A percentile compares a stretch with the other conserved stretches of the same genome.
phyloP scores from a whole-genome alignment of 345 rosid genomes.

The Cardamine chenopodiifolia region DNA sequence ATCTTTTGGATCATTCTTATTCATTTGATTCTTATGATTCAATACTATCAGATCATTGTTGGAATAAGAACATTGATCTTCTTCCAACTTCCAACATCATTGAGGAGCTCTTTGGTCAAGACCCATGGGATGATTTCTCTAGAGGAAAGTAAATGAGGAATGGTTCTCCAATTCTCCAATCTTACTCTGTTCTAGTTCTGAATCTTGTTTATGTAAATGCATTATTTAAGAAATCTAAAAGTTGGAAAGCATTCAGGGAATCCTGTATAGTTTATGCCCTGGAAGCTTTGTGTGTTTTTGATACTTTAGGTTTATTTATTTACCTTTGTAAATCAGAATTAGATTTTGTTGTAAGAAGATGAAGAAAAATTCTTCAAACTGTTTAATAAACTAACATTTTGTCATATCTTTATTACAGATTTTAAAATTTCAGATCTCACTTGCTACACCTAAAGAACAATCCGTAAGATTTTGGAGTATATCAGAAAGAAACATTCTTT shows the following conservation, averaged over 20 bases:
- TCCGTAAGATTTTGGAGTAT: neutral
- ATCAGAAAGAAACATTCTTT: no score
- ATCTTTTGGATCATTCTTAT: conserved; percentile 47
- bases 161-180: conserved; percentile 13
- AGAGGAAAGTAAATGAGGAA: conserved; percentile 35
- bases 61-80: conserved; percentile 53
- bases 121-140: conserved; percentile 36
- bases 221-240: conserved; percentile 19
- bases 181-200: conserved; percentile 18
- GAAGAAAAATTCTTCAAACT: conserved; percentile 33
- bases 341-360: conserved; percentile 34
- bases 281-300: conserved; percentile 30
- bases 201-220: conserved; percentile 35
- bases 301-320: conserved; percentile 9
- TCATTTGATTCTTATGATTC: conserved; percentile 52
- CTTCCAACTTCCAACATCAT: conserved; percentile 74
- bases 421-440: neutral
- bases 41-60: conserved; percentile 44
- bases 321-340: conserved; percentile 23
- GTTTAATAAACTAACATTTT: conserved; percentile 40
- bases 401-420: neutral
- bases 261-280: conserved; percentile 30
- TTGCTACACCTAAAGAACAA: no score
- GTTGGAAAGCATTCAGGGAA: conserved; percentile 24
- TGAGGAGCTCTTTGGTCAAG: conserved; percentile 68